Conservation (phyloP, 495 filamentous ascomycete genomes). For the Penicillium roqueforti region DNA sequence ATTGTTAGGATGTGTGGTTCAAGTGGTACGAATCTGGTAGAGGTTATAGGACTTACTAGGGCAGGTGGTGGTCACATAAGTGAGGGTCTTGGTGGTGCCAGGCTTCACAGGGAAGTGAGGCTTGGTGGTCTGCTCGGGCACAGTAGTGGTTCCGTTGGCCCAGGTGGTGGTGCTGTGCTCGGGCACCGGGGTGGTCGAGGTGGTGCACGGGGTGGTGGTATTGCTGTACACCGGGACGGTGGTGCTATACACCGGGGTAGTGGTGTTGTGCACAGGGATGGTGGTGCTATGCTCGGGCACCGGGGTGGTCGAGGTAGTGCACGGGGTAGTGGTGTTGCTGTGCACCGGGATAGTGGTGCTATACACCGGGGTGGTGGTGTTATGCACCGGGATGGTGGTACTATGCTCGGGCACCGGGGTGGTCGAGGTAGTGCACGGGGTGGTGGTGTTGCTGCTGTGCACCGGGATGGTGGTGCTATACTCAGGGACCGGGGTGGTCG, state of each 20-base stretch:
- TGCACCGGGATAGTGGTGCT: conserved; percentile 7
- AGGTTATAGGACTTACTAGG: conserved; percentile 27
- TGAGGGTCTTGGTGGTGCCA: conserved; percentile 32
- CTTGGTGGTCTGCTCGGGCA: background rate
- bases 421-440: conserved; percentile 10
- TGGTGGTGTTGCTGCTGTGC: background rate
- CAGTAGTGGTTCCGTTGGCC: background rate
- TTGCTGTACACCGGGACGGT: background rate
- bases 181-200: background rate
- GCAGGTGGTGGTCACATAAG: conserved; percentile 35
- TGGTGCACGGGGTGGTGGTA: background rate
- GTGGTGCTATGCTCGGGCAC: background rate
- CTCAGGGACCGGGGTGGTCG: conserved; percentile 2
- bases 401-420: background rate
- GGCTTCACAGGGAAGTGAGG: conserved; percentile 18
- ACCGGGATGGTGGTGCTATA: no score
- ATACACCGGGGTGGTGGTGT: background rate
- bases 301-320: conserved; percentile 7
- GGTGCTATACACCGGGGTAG: conserved; percentile 4
- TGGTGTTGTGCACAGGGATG: conserved; percentile 1
- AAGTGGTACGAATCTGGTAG: background rate
- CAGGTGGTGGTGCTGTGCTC: background rate
- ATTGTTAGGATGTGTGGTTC: conserved; percentile 13
- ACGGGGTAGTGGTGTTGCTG: background rate
- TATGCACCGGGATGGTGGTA: no score